Percentiles rank a stretch among this genome's conserved stretches.
Evolutionary conservation across 148 eudicot genomes (phyloP).

Genomic region (Tetragonia tetragonoides): DNA sequence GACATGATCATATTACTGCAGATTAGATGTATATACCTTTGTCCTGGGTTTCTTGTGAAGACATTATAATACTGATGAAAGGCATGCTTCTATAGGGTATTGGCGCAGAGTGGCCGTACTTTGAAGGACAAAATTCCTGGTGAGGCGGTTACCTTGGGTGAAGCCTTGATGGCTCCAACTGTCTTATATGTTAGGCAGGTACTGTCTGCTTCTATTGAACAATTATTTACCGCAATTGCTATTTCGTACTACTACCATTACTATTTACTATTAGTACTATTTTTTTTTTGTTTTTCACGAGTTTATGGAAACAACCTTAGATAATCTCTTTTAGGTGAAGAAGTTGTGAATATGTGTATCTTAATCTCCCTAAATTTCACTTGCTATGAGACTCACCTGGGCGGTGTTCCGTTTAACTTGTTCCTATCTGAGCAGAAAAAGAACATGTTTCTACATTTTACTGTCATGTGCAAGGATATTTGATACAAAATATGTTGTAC

Average conservation of each 20-base stretch:
- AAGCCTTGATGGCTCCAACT: constrained; percentile 93
- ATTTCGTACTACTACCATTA: no score
- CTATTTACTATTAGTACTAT: no score
- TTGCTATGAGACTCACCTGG: no score
- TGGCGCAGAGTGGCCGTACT: constrained; percentile 58
- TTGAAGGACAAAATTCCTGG: constrained; percentile 68
- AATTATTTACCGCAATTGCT: not conserved
- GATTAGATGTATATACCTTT: not conserved
- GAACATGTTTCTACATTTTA: no score
- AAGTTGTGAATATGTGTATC: not conserved
- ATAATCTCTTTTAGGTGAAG: not conserved
- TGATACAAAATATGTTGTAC: not conserved
- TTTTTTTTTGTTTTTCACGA: no score
- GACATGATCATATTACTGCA: not conserved
- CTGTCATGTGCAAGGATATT: no score
- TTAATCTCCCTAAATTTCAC: no score
- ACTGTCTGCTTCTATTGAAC: not conserved
- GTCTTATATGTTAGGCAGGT: constrained; percentile 96
- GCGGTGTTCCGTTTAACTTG: no score
- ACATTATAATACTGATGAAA: not conserved
- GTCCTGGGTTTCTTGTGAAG: not conserved
- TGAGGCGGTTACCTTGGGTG: constrained; percentile 56
- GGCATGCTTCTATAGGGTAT: constrained; percentile 45
- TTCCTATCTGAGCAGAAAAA: no score
- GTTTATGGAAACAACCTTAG: no score